Conservation (phyloP, 768 basidiomycete species). For the Leucocoprinus sp. region DNA sequence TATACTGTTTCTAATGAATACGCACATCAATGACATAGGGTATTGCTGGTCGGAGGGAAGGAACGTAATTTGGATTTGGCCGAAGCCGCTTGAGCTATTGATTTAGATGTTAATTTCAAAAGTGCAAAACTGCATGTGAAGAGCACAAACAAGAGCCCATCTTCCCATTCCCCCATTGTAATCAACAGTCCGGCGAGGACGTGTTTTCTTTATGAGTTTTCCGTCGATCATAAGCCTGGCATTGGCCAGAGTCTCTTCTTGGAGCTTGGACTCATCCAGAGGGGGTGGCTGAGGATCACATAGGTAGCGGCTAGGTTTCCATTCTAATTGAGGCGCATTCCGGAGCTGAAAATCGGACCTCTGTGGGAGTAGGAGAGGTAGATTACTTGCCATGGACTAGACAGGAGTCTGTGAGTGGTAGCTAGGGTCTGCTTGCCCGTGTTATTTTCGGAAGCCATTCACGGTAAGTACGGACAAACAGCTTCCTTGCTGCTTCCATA, state of each 20-base stretch:
- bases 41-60: slow-evolving; percentile 74
- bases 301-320: slow-evolving; percentile 67
- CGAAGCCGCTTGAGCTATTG: slow-evolving; percentile 66
- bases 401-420: no score
- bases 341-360: slow-evolving; percentile 28
- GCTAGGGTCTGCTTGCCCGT: no score
- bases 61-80: slow-evolving; percentile 69
- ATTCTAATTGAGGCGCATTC: slow-evolving; percentile 44
- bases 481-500: neutral
- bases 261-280: slow-evolving; percentile 63
- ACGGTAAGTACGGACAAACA: slow-evolving; percentile 2
- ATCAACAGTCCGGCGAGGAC: slow-evolving; percentile 91
- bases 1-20: slow-evolving; percentile 11
- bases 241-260: slow-evolving; percentile 74
- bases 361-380: slow-evolving; percentile 52
- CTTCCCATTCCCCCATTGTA: slow-evolving; percentile 85
- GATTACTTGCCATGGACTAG: slow-evolving; percentile 18
- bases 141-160: slow-evolving; percentile 65
- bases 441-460: neutral
- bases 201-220: slow-evolving; percentile 81
- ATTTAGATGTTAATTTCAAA: neutral
- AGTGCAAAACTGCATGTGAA: neutral
- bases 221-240: slow-evolving; percentile 69
- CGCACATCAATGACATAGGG: slow-evolving; percentile 87
- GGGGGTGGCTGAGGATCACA: slow-evolving; percentile 73